These are phyloP conservation scores for Phyllosticta citriasiana DNA, from an alignment of 2,329 filamentous ascomycete species.

Conservation along the genomic window DNA sequence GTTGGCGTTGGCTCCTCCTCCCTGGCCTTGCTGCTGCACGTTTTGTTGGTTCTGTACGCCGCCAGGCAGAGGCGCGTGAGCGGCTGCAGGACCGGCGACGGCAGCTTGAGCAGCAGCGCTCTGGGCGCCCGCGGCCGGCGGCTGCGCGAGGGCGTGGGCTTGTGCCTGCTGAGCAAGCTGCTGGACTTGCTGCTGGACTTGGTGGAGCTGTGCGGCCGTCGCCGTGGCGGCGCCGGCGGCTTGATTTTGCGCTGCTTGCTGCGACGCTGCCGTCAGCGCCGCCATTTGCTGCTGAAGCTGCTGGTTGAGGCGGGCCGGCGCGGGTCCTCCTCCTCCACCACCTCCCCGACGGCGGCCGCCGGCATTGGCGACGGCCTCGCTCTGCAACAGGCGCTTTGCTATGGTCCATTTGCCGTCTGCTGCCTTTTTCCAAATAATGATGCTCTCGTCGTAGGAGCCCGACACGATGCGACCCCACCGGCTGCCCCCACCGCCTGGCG, in stretches of 20 bases:
- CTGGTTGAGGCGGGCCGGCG: constrained; percentile 10
- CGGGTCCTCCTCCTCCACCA: background rate
- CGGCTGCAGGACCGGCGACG: background rate
- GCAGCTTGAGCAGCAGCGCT: background rate
- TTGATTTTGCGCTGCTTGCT: constrained; percentile 24
- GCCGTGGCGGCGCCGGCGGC: constrained; percentile 10
- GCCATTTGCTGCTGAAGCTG: constrained; percentile 37
- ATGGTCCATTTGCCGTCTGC: constrained; percentile 76
- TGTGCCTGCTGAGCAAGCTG: constrained; percentile 13
- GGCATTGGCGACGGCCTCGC: constrained; percentile 48
- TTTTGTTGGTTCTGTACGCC: background rate
- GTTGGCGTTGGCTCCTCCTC: background rate
- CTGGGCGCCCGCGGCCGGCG: constrained; percentile 1
- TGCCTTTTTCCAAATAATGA: constrained; percentile 89
- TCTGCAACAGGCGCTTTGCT: constrained; percentile 64
- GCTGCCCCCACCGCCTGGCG: constrained; percentile 82
- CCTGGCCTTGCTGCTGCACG: background rate
- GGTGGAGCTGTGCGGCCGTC: constrained; percentile 13
- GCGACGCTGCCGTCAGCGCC: constrained; percentile 11
- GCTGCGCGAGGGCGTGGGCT: constrained; percentile 11
- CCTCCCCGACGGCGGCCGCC: constrained; percentile 29
- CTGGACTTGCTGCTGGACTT: constrained; percentile 14
- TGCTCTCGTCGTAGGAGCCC: constrained; percentile 89
- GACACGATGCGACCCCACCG: constrained; percentile 92
- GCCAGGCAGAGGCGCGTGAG: constrained; percentile 7